These are phyloP conservation scores for Euphorbia pulcherrima DNA, from an alignment of 345 rosid species.

Conservation along the genomic window DNA sequence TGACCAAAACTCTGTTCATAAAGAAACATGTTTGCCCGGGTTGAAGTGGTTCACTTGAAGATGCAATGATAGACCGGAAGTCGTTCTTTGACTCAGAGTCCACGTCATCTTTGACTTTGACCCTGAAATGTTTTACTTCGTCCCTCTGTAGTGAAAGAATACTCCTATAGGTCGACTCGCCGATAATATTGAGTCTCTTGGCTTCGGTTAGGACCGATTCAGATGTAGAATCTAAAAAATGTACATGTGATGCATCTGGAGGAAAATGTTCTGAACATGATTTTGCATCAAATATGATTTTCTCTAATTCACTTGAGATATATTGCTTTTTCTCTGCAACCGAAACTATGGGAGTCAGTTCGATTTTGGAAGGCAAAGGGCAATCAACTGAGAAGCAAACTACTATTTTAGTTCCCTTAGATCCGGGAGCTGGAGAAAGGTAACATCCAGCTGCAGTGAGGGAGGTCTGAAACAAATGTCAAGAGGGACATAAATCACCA, in stretches of 20 bases:
- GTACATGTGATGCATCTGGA: slow-evolving; percentile 37
- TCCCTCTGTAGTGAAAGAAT: slow-evolving; percentile 50
- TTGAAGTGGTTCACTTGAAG: slow-evolving; percentile 29
- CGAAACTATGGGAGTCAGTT: slow-evolving; percentile 28
- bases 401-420: slow-evolving; percentile 69
- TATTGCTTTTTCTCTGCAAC: slow-evolving; percentile 27
- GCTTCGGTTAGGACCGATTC: slow-evolving; percentile 64
- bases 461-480: slow-evolving; percentile 52
- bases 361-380: slow-evolving; percentile 51
- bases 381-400: slow-evolving; percentile 70
- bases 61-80: slow-evolving; percentile 16
- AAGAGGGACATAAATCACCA: slow-evolving; percentile 10
- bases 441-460: slow-evolving; percentile 91
- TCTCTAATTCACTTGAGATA: slow-evolving; percentile 30
- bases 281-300: slow-evolving; percentile 45
- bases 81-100: slow-evolving; percentile 24
- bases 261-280: slow-evolving; percentile 27
- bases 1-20: slow-evolving; percentile 71
- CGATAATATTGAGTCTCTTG: slow-evolving; percentile 51
- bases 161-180: slow-evolving; percentile 53
- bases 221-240: slow-evolving; percentile 44
- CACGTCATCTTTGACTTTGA: slow-evolving; percentile 32
- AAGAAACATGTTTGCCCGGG: slow-evolving; percentile 54
- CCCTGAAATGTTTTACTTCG: slow-evolving; percentile 56
- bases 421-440: slow-evolving; percentile 82